Conservation (phyloP, 257 asterid species). For the Phtheirospermum japonicum region DNA sequence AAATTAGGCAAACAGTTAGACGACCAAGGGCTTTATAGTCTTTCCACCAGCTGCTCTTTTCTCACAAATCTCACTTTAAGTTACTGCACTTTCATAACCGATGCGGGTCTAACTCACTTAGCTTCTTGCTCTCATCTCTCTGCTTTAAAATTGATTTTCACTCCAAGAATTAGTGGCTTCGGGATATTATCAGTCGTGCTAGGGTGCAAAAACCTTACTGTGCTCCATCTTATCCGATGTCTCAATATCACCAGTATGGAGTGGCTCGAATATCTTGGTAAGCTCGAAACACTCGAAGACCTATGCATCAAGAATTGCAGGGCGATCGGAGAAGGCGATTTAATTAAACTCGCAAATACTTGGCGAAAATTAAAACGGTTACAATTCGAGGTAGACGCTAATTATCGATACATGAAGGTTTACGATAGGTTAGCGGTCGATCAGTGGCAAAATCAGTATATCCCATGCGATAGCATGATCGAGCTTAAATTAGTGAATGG, state of each 20-base stretch:
- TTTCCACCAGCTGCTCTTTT: constrained; percentile 53
- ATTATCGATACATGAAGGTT: constrained; percentile 69
- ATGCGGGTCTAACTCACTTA: constrained; percentile 61
- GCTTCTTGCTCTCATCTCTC: constrained; percentile 64
- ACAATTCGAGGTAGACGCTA: constrained; percentile 81
- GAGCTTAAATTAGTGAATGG: constrained; percentile 77
- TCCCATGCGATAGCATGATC: constrained; percentile 65
- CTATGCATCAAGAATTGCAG: constrained; percentile 77
- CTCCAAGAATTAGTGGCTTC: constrained; percentile 76
- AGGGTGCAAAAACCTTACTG: constrained; percentile 57
- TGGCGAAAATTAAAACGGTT: constrained; percentile 59
- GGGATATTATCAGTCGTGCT: constrained; percentile 71
- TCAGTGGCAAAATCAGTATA: constrained; percentile 61
- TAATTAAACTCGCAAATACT: constrained; percentile 57
- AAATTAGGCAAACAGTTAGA: constrained; percentile 74
- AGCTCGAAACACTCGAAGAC: constrained; percentile 65
- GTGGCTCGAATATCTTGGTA: constrained; percentile 86
- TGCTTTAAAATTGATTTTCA: constrained; percentile 57
- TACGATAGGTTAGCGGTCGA: constrained; percentile 59
- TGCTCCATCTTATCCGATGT: constrained; percentile 66
- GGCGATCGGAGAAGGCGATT: constrained; percentile 82
- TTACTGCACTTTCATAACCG: constrained; percentile 74
- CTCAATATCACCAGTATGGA: constrained; percentile 57
- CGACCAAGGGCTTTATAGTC: constrained; percentile 56
- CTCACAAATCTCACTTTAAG: constrained; percentile 64